A percentile compares a stretch with the other conserved stretches of the same genome.
These are phyloP conservation scores for Poa pratensis DNA, from an alignment of 176 grass and related monocot species.

Conservation along the genomic window DNA sequence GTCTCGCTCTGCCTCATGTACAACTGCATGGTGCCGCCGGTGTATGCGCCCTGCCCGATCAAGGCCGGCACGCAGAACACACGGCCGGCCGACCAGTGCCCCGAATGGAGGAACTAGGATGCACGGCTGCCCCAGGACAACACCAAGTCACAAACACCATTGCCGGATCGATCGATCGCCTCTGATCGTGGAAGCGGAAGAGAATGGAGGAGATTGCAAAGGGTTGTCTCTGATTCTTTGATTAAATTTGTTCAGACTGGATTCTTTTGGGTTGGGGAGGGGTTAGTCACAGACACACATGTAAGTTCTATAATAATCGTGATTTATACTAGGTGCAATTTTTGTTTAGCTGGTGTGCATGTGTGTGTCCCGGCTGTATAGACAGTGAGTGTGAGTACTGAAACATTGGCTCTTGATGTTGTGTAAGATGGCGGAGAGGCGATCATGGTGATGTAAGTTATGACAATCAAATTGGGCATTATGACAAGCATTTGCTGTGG, in stretches of 20 bases:
- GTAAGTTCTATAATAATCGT: conserved; percentile 50
- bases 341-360: conserved; percentile 38
- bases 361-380: conserved; percentile 61
- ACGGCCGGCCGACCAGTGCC: conserved; percentile 88
- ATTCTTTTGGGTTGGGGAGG: conserved; percentile 48
- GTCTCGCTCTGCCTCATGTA: conserved; percentile 91
- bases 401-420: conserved; percentile 52
- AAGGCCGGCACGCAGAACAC: conserved; percentile 91
- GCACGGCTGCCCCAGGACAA: neutral
- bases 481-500: conserved; percentile 40
- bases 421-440: neutral
- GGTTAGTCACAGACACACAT: conserved; percentile 45
- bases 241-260: conserved; percentile 73
- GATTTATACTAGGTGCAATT: conserved; percentile 47
- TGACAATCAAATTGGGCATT: conserved; percentile 23
- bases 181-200: conserved; percentile 41
- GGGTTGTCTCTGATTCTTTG: conserved; percentile 73
- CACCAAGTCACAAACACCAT: neutral
- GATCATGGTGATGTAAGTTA: conserved; percentile 25
- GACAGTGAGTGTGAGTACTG: conserved; percentile 35
- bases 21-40: conserved; percentile 96
- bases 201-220: conserved; percentile 39
- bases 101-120: conserved; percentile 72
- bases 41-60: conserved; percentile 89
- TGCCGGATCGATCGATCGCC: conserved; percentile 46